Percentiles rank a stretch among this genome's conserved stretches.
Evolutionary conservation across 208 protist genomes (phyloP).

Genomic region (Crithidia thermophila): DNA sequence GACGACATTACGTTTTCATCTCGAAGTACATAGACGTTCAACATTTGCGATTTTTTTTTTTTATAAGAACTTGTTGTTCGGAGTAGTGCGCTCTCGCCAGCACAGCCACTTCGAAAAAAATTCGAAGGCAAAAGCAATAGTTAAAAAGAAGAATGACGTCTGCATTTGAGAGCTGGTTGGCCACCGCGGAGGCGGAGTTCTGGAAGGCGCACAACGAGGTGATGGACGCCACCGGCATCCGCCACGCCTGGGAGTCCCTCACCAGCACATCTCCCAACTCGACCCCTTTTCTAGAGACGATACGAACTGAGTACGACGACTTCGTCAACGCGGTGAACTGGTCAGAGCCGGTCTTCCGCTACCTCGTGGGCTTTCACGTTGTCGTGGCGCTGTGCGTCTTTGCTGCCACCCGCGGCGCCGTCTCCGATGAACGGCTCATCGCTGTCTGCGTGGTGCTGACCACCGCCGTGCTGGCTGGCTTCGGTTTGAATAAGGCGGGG

Average conservation of each 20-base stretch:
- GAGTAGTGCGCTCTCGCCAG: too few relatives aligned
- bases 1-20: too few relatives aligned
- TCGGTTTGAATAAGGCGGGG: slow-evolving; percentile 43
- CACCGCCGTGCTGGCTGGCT: slow-evolving; percentile 34
- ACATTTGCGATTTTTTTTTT: too few relatives aligned
- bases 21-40: too few relatives aligned
- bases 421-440: slow-evolving; percentile 51
- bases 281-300: background rate
- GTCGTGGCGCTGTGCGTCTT: slow-evolving; percentile 34
- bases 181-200: slow-evolving; percentile 20
- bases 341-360: slow-evolving; percentile 76
- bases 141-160: background rate
- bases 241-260: background rate
- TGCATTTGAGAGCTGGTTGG: slow-evolving; percentile 8
- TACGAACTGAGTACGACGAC: slow-evolving; percentile 14
- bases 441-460: slow-evolving; percentile 38
- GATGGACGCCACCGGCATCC: slow-evolving; percentile 19
- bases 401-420: slow-evolving; percentile 25
- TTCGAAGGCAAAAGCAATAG: too few relatives aligned
- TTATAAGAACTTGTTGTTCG: too few relatives aligned
- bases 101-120: too few relatives aligned
- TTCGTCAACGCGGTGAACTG: slow-evolving; percentile 70
- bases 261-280: background rate
- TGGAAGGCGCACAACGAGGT: slow-evolving; percentile 38
- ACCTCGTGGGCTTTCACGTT: slow-evolving; percentile 58